These are phyloP conservation scores for Aspergillus persii DNA, from an alignment of 2,329 filamentous ascomycete species.

Conservation along the genomic window DNA sequence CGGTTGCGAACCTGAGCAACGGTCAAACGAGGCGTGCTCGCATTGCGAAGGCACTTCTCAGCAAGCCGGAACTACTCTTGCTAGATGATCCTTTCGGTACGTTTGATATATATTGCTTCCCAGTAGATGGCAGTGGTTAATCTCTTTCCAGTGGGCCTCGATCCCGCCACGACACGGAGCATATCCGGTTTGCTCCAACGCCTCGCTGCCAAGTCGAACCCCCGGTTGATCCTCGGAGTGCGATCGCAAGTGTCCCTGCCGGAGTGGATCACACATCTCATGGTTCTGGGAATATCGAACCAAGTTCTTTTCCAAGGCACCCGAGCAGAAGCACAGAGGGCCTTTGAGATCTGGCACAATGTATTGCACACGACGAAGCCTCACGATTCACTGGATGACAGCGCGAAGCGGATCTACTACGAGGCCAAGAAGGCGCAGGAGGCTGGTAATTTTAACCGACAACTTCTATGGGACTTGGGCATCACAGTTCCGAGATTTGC, in stretches of 20 bases:
- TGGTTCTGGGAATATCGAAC: slow-evolving; percentile 68
- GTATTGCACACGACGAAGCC: slow-evolving; percentile 4
- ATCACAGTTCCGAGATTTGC: slow-evolving; percentile 16
- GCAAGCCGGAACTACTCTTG: slow-evolving; percentile 74
- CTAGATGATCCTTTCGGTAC: slow-evolving; percentile 87
- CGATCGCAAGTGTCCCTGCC: slow-evolving; percentile 85
- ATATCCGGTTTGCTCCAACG: slow-evolving; percentile 69
- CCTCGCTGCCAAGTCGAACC: slow-evolving; percentile 64
- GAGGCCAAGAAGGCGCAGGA: slow-evolving; percentile 17
- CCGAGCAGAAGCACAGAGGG: slow-evolving; percentile 59
- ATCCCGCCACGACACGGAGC: slow-evolving; percentile 73
- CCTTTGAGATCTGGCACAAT: slow-evolving; percentile 30
- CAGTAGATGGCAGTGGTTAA: background rate
- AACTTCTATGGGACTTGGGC: slow-evolving; percentile 26
- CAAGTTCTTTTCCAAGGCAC: slow-evolving; percentile 64
- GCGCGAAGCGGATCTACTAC: slow-evolving; percentile 8
- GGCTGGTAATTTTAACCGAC: slow-evolving; percentile 22
- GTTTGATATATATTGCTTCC: slow-evolving; percentile 15
- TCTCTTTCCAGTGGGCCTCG: slow-evolving; percentile 68
- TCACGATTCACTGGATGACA: background rate
- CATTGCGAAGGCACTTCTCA: slow-evolving; percentile 82
- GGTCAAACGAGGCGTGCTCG: slow-evolving; percentile 84
- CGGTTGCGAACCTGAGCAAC: slow-evolving; percentile 87
- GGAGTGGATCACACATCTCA: slow-evolving; percentile 83
- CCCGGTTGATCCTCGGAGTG: slow-evolving; percentile 72